Conservation (phyloP, 2,329 filamentous ascomycete species). For the Myrmaecium sp. region DNA sequence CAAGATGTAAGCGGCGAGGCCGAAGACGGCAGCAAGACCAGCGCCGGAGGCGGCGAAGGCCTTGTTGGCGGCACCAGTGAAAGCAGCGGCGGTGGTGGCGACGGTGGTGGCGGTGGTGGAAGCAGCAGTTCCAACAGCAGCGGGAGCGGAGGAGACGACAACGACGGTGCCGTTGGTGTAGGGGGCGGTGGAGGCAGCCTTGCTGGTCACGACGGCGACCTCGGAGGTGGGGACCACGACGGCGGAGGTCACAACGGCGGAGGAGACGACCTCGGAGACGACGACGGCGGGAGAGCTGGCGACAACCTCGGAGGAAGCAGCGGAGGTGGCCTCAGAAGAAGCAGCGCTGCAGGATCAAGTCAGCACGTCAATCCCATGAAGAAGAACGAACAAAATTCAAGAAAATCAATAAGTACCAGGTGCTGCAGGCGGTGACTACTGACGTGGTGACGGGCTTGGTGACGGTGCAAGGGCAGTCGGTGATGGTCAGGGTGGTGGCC, state of each 20-base stretch:
- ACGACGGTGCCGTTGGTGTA: conserved; percentile 5
- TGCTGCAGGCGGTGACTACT: conserved; percentile 4
- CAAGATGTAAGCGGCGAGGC: conserved; percentile 27
- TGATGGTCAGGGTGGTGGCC: conserved; percentile 15
- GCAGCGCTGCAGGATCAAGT: too few species aligned
- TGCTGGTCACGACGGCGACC: conserved; percentile 2
- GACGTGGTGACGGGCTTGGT: conserved; percentile 8
- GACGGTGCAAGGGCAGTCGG: conserved; percentile 13
- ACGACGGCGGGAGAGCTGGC: conserved; percentile 1
- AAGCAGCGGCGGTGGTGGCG: conserved; percentile 17
- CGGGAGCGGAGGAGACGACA: conserved; percentile 6
- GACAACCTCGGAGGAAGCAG: not conserved
- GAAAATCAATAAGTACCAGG: too few species aligned
- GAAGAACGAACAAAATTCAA: too few species aligned
- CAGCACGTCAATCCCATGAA: too few species aligned
- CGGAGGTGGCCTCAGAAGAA: conserved; percentile 1
- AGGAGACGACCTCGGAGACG: not conserved
- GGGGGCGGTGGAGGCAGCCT: not conserved
- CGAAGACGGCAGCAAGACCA: conserved; percentile 35
- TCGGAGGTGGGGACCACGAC: conserved; percentile 1
- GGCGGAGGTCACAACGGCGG: not conserved
- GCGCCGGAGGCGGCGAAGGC: conserved; percentile 29
- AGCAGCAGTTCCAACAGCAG: too few species aligned
- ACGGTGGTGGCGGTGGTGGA: conserved; percentile 9
- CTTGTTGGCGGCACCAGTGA: conserved; percentile 36